Base-by-base conservation (phyloP, 768 basidiomycete genomes). In the Pleurotus eryngii region DNA sequence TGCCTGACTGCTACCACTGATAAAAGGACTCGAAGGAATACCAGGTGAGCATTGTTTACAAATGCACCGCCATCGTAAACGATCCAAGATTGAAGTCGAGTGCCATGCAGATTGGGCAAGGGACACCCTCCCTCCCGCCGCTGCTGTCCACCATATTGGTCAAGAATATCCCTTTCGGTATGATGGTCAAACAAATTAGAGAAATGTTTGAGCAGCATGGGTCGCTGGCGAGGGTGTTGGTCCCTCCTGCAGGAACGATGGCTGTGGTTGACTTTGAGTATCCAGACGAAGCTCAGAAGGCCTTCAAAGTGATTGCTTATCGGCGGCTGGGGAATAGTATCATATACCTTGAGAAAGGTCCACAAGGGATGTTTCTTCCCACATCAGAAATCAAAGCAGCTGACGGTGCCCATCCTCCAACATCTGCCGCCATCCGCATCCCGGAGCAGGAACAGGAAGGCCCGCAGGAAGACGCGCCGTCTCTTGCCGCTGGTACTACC, bases 111-210 rank as follows among this genome's bases (percentile, higher is more conserved):
- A 27, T 27, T 27, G 27, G 27, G 27, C 27, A 27, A 27, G 27
- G 27, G 27, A 27, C 27, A 27, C 27, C 27, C 27, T 27, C 27
- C 27, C 27, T 27, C 27, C 27, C 1, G 27, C 27, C 27, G 27
- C 27, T 27, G 27, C 27, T 27, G 7, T 27, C 27, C 27, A 27
- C 27, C 27, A 27, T 7, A 60, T 81, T 99, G 15, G 90, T 98
- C 60, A 98, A 98, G 76, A 98, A 98, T 72, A 93, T 99, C 45
- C 96, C 97, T 0, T 96, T 90, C 65, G 93, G 91, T 5, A 96
- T 95, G 2, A 82, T 87, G 0, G 70, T 76, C 0, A 80, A 84
- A 15, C 83, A 92, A 60, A 83, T 98, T n/a, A 81, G 82, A 20
- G 86, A 86, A 58, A 69, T 98, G 48, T 95, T 98, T 64, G 81